Percentiles rank a stretch among this genome's conserved stretches.
Evolutionary conservation across 352 stramenopile genomes (phyloP).

Genomic region (Peronospora tabacina): DNA sequence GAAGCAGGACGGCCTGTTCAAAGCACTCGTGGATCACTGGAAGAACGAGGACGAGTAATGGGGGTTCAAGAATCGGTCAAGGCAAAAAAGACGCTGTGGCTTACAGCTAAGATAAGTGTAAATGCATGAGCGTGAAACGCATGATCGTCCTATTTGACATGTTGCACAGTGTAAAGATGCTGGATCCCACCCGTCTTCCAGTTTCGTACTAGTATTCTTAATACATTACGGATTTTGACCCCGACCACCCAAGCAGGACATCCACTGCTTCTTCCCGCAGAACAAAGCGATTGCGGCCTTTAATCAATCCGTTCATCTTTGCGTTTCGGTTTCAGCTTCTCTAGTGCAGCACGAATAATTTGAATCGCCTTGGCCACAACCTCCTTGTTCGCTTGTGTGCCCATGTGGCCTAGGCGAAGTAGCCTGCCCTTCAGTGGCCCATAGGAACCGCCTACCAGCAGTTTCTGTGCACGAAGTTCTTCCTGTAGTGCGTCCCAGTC

Average conservation of each 20-base stretch:
- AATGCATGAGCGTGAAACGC: too few relatives aligned
- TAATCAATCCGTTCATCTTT: not conserved
- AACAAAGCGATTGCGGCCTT: constrained; percentile 18
- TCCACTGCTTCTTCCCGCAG: constrained; percentile 38
- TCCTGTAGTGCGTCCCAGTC: constrained; percentile 29
- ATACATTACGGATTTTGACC: constrained; percentile 63
- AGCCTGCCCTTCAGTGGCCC: constrained; percentile 37
- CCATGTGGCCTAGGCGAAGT: constrained; percentile 52
- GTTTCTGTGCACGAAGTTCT: constrained; percentile 27
- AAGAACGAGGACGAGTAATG: constrained; percentile 41
- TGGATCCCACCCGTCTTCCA: not conserved
- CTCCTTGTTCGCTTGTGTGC: constrained; percentile 34
- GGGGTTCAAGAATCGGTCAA: not conserved
- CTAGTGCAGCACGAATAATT: constrained; percentile 25
- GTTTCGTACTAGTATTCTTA: constrained; percentile 27
- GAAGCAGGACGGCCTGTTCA: constrained; percentile 66
- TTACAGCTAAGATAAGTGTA: too few relatives aligned
- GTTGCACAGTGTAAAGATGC: too few relatives aligned
- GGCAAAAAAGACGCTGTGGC: too few relatives aligned
- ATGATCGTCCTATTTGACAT: too few relatives aligned
- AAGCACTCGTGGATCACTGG: constrained; percentile 70
- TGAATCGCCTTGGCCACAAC: constrained; percentile 31
- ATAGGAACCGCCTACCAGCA: constrained; percentile 42
- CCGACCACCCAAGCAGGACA: constrained; percentile 42
- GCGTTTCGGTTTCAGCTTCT: constrained; percentile 24